Percentiles rank a stretch among this genome's conserved stretches.
Evolutionary conservation across 108 stramenopile genomes (phyloP).

Genomic region (Poteriospumella lacustris): DNA sequence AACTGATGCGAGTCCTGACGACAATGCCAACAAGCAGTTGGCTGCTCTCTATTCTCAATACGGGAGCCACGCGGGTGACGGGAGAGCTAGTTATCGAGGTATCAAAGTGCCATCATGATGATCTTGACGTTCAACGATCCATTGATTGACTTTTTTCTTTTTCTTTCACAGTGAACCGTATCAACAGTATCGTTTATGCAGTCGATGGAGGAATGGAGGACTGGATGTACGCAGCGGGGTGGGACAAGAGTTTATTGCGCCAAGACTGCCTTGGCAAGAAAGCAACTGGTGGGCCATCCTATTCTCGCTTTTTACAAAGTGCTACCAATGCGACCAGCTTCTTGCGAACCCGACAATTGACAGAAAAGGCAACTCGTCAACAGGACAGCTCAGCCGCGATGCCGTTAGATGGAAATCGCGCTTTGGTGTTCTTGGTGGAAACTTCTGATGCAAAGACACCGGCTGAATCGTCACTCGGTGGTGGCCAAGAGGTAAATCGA

Average conservation of each 20-base stretch:
- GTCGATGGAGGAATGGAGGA: constrained; percentile 94
- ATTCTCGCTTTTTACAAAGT: too few species aligned
- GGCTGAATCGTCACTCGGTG: neutral
- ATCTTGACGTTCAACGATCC: neutral
- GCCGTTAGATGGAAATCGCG: neutral
- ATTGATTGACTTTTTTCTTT: neutral
- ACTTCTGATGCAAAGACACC: constrained; percentile 22
- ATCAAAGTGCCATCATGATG: too few species aligned
- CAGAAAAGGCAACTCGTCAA: too few species aligned
- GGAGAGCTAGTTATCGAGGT: too few species aligned
- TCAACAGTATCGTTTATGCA: constrained; percentile 76
- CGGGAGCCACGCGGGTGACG: too few species aligned
- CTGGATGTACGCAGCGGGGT: constrained; percentile 77
- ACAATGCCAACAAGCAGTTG: neutral
- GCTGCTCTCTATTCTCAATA: neutral
- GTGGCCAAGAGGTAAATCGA: too few species aligned
- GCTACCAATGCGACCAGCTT: too few species aligned
- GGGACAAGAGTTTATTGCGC: neutral
- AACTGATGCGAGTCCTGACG: neutral
- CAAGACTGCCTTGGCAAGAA: neutral
- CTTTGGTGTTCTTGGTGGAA: constrained; percentile 26
- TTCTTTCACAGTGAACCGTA: constrained; percentile 36
- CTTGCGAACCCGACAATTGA: too few species aligned
- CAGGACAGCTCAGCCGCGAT: too few species aligned
- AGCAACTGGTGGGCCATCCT: too few species aligned